Evolutionary conservation across 176 grass and related monocot genomes (phyloP), one percentile per base, ranked within the genome.

Genomic region (Rhynchospora tenuis): DNA sequence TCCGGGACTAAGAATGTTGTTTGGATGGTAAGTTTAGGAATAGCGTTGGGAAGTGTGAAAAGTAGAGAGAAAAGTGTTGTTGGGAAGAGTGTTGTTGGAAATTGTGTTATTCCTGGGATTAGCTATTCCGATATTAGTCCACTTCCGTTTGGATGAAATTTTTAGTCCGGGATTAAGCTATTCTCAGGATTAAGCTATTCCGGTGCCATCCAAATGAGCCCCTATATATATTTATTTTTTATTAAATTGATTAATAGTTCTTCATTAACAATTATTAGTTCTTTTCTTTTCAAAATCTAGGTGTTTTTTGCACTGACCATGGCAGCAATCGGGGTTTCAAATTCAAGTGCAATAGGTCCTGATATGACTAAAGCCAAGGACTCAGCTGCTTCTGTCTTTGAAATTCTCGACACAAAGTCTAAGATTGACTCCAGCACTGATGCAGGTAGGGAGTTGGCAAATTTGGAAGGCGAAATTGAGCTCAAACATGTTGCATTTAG

Each of bases 271-370:
- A 48, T 60, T 81, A 13, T 5, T 1, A 1, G 17, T 65, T 58
- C n/a, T 10, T 64, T 83, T 9, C 45, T 84, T 76, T 62, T 46
- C 81, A 23, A 58, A 88, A 79, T 79, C 23, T 83, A 95, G 90
- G 88, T 95, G 46, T 92, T 92, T 82, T 95, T 88, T 78, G 78
- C 93, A 75, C 77, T 95, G 85, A 90, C 90, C 23, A 92, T 95
- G 90, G 85, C 89, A 57, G 88, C 93, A 6, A 56, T 89, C 1
- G 84, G 86, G 78, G 83, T 95, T 86, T 90, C 93, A 7, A 84
- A 92, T 11, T 84, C 90, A 14, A 95, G 93, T 80, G 89, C 90
- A 24, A 22, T 90, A 28, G 88, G 78, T 86, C 65, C 82, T 55
- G 93, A 95, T 84, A 78, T 80, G 31, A 89, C 56, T 84, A 92